Base-by-base conservation (phyloP, 768 basidiomycete species). In the Auricularia heimuer region DNA sequence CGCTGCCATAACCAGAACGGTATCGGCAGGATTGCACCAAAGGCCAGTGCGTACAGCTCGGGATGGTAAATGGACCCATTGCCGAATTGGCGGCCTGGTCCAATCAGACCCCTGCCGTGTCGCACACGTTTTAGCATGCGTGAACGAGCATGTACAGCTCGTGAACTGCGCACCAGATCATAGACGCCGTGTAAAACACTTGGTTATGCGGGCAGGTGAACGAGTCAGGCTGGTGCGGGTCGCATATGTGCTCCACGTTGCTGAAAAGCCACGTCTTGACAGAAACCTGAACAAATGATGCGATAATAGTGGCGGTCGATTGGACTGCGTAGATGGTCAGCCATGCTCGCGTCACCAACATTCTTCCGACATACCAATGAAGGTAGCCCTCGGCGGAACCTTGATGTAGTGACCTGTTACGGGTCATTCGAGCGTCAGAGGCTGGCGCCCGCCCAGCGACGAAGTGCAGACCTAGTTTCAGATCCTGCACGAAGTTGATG, bases 401-500 rank as follows among this genome's bases (percentile, higher is more conserved):
- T 82, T 82, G 72, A 81, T 78, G 70, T 82, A 82, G 68, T 82
- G 81, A 1, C 80, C 39, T 42, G 39, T 14, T 7, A 8, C 12
- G 12, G 7, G 39, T 42, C 2, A 42, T 14, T 42, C 39, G 39
- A 14, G 39, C 39, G 39, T 42, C 39, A 42, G 39, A 7, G 39
- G 39, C 39, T 42, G 39, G 39, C 39, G 7, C 8, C 1, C 39
- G 39, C 39, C 39, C 3, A 14, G 39, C 1, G 39, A 42, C 8
- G 39, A 42, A 14, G 3, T 7, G 39, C 39, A 14, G 39, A 42
- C 39, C 81, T 16, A 72, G 64, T 63, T 76, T 77, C 16, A 77
- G 70, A 35, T 77, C 76, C 42, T 75, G 73, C 1, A 74, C 68
- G 65, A 75, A 77, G 7, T 67, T 63, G 21, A 73, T 61, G 0